phyloP scores from a whole-genome alignment of 2,329 filamentous ascomycete genomes.

The Xylariaceae sp. region DNA sequence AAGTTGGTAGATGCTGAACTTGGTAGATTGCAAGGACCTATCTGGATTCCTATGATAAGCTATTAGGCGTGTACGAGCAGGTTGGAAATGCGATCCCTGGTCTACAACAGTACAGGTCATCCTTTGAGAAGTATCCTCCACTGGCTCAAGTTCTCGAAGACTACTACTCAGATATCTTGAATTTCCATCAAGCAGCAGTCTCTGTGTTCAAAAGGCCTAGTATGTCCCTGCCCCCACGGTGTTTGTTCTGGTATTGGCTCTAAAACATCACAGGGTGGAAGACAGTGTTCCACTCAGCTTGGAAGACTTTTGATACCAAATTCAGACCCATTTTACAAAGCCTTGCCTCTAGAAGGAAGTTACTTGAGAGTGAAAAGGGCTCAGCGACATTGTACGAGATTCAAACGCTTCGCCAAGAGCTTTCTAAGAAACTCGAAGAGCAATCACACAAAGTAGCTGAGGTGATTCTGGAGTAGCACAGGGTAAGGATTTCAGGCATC shows the following conservation, averaged over 20 bases:
- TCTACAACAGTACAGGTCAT: neutral
- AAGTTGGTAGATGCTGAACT: too few species aligned
- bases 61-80: constrained; percentile 3
- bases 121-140: constrained; percentile 5
- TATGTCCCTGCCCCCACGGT: too few species aligned
- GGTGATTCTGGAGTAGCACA: constrained; percentile 1
- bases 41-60: constrained; percentile 7
- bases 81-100: constrained; percentile 5
- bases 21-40: constrained; percentile 5
- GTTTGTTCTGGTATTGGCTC: too few species aligned
- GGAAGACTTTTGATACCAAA: constrained; percentile 9
- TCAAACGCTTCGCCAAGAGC: constrained; percentile 2
- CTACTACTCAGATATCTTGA: constrained; percentile 9
- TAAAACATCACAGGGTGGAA: constrained; percentile 3
- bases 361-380: constrained; percentile 7
- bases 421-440: neutral
- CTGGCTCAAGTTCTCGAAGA: constrained; percentile 8
- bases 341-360: constrained; percentile 1
- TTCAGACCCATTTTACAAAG: constrained; percentile 9
- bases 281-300: constrained; percentile 8
- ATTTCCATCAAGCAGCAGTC: constrained; percentile 5
- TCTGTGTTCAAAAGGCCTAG: too few species aligned
- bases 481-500: neutral
- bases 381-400: constrained; percentile 6
- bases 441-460: neutral